Evolutionary conservation across 2,329 filamentous ascomycete species (phyloP), one percentile per base, ranked within the genome.

Genomic region (Lachnellula arida): DNA sequence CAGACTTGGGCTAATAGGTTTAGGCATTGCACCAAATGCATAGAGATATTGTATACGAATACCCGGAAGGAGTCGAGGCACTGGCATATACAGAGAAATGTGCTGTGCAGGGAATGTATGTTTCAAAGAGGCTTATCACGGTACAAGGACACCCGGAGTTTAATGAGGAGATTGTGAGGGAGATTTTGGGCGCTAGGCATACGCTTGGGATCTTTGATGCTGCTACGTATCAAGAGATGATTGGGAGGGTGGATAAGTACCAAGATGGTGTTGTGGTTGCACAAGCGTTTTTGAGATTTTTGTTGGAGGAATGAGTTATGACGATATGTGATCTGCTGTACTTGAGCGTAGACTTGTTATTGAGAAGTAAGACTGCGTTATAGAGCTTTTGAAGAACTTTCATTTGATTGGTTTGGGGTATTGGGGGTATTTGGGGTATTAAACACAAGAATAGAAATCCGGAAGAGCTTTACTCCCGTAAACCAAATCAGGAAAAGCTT

Each of bases 91-190:
- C 87, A 2, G 77, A 79, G 3, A 73, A 78, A 46, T 95, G 91
- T 73, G 74, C 78, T 9, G 84, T 91, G n/a, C 91, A 96, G 71
- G 88, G 85, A 59, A 90, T 95, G 81, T 88, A 94, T 68, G 72
- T 78, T 19, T 81, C 85, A 8, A 76, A 79, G 43, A 79, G 79
- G 37, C 76, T 89, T 58, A 85, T 95, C 58, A 86, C 89, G 0
- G 82, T 96, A 1, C 91, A 96, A 74, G 91, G 90, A 5, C 91
- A 96, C 71, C 91, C 91, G 0, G 91, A 96, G 71, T 94, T 93
- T 69, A 88, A 79, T 4, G 77, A 79, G 57, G 79, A 84, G 15
- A 91, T 95, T 61, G 81, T 91, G 64, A 76, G 74, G 17, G 86
- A 90, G 70, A 73, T 95, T 39, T 72, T 93, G 53, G 77, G 80